Base-by-base conservation (phyloP, 306 rosid genomes). In the Gynostemma pentaphyllum region DNA sequence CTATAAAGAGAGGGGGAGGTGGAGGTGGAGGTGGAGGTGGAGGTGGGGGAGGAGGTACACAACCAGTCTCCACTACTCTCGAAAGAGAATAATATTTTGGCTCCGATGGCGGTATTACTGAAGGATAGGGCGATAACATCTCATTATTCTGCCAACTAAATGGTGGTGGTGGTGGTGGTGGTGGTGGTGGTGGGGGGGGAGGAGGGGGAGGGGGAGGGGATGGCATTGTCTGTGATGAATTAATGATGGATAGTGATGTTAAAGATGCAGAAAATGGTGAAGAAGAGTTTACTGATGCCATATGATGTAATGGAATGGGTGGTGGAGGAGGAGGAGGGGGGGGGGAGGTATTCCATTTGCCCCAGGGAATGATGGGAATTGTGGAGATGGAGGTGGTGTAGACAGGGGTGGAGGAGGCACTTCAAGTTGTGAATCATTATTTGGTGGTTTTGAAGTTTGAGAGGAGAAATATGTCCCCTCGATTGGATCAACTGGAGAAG, bases 301-400 rank as follows among this genome's bases (percentile, higher is more conserved):
- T 13, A 14, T 60, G 30, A 6, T 23, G 66, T 24, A 39, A 60
- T 39, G 66, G 39, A 21, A 32, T 16, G 34, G 65, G 65, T 59
- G 65, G 65, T 19, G 45, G 64, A 37, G 65, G 65, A 1, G 81
- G 70, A 4, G 80, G 79, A n/a, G 87, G 89, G 2, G 86, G n/a
- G n/a, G n/a, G n/a, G n/a, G 80, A 0, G 76, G 74, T 59, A 37
- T 59, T 36, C 11, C 64, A 59, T 37, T 37, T 37, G 5, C 47
- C 30, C 21, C 1, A 4, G 30, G 30, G 19, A 9, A 26, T n/a
- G 78, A 63, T 9, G 79, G 59, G 22, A 70, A 69, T 66, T 57
- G 22, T 59, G 64, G 64, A 37, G 59, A 70, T 3, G 76, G 85
- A 0, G 80, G 84, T 16, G 74, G 75, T 2, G 85, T 81, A 0